A percentile compares a stretch with the other conserved stretches of the same genome.
These are phyloP conservation scores for Neoscytalidium dimidiatum DNA, from an alignment of 2,329 filamentous ascomycete species.

Conservation along the genomic window DNA sequence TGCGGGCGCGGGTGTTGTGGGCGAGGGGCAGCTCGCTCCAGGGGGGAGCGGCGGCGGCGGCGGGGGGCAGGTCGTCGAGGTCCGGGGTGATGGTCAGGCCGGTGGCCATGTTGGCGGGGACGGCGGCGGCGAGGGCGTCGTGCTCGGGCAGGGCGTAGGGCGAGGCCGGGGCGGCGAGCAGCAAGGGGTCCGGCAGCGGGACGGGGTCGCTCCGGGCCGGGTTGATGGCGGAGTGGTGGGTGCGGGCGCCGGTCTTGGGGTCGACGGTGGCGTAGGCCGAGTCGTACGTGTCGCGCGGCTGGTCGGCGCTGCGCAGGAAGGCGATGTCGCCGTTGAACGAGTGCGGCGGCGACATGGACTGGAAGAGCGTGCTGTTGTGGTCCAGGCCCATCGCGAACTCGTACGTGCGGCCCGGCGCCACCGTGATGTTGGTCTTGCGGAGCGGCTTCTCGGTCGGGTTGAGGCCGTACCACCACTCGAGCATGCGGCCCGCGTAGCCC, in stretches of 20 bases:
- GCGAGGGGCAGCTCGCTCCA: conserved; percentile 49
- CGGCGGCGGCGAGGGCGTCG: conserved; percentile 29
- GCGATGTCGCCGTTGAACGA: conserved; percentile 17
- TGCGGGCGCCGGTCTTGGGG: conserved; percentile 3
- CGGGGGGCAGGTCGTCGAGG: conserved; percentile 46
- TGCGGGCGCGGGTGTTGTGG: conserved; percentile 51
- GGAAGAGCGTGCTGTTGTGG: conserved; percentile 53
- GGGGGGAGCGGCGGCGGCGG: conserved; percentile 36
- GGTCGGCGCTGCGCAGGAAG: not conserved
- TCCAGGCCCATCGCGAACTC: conserved; percentile 57
- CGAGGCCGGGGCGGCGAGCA: conserved; percentile 33
- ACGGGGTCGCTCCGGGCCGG: not conserved
- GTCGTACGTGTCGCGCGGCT: not conserved
- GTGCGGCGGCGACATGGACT: conserved; percentile 18
- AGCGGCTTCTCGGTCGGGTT: not conserved
- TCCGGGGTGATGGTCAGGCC: conserved; percentile 28
- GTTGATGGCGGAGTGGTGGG: not conserved
- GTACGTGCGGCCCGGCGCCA: conserved; percentile 43
- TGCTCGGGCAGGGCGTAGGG: conserved; percentile 39
- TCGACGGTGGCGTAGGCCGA: conserved; percentile 11
- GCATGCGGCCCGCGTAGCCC: conserved; percentile 32
- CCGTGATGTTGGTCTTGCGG: conserved; percentile 20
- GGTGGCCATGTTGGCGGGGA: conserved; percentile 43
- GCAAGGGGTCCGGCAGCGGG: conserved; percentile 26
- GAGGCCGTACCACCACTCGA: conserved; percentile 26